Percentiles rank a stretch among this genome's conserved stretches.
Conservation (phyloP, 2,329 filamentous ascomycete genomes). For the Hysterium pulicare region DNA sequence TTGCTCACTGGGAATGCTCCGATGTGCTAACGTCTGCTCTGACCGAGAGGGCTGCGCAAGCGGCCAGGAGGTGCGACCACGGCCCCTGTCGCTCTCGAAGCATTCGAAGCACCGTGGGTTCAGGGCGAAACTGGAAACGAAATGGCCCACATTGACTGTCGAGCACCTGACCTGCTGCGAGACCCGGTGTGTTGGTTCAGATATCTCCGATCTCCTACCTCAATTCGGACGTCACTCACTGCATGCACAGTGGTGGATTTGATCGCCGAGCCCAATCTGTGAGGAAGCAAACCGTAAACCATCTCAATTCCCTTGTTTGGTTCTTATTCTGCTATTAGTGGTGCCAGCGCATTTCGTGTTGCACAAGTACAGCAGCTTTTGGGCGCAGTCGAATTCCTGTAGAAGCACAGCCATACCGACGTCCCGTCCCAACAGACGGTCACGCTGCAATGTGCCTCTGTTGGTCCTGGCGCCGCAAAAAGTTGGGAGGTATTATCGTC, state of each 20-base stretch:
- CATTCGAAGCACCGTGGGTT: too few relatives aligned
- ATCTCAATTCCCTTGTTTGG: not conserved
- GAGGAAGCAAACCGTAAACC: not conserved
- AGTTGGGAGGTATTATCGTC: too few relatives aligned
- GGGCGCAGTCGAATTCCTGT: not conserved
- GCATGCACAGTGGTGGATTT: too few relatives aligned
- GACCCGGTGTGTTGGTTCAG: conserved; percentile 12
- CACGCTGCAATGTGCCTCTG: not conserved
- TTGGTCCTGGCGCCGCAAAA: not conserved
- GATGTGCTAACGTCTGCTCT: conserved; percentile 14
- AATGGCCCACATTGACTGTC: conserved; percentile 7
- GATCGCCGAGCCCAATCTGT: not conserved
- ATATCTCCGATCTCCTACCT: conserved; percentile 15
- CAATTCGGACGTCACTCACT: conserved; percentile 15
- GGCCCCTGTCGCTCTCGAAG: too few relatives aligned
- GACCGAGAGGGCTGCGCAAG: conserved; percentile 1
- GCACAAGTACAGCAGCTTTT: not conserved
- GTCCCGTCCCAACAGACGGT: not conserved
- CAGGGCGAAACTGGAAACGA: conserved; percentile 4
- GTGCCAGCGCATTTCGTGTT: not conserved
- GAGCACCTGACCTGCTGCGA: conserved; percentile 9
- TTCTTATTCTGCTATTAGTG: not conserved
- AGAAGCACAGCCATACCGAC: not conserved
- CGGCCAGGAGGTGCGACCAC: too few relatives aligned
- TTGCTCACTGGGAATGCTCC: conserved; percentile 28